A percentile compares a stretch with the other conserved stretches of the same genome.
These are phyloP conservation scores for Debaryomyces fabryi DNA, from an alignment of 1,139 yeast species.

Conservation along the genomic window DNA sequence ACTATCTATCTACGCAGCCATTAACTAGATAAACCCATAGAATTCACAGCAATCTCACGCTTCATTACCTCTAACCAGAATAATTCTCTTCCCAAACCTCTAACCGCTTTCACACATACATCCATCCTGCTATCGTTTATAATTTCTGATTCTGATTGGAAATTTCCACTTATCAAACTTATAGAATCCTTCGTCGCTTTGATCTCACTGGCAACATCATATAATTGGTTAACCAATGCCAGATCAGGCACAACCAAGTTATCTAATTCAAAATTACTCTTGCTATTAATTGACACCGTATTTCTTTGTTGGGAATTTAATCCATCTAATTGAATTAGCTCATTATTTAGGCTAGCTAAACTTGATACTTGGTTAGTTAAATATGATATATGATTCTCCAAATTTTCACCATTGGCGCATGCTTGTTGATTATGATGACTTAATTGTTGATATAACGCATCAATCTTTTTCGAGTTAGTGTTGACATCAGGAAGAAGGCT, in stretches of 20 bases:
- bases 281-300: conserved; percentile 21
- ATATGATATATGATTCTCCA: conserved; percentile 37
- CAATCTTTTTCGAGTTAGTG: conserved; percentile 25
- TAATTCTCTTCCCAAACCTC: conserved; percentile 76
- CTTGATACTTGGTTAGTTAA: conserved; percentile 33
- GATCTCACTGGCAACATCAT: conserved; percentile 66
- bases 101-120: conserved; percentile 55
- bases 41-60: conserved; percentile 32
- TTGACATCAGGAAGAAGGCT: conserved; percentile 20
- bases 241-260: conserved; percentile 46
- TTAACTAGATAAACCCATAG: conserved; percentile 22
- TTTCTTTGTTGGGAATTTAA: conserved; percentile 25
- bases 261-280: conserved; percentile 26
- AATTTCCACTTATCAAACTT: conserved; percentile 58
- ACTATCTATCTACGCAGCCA: not conserved
- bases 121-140: conserved; percentile 46
- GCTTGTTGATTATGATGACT: conserved; percentile 44
- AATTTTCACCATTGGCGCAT: conserved; percentile 34
- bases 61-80: conserved; percentile 54
- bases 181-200: conserved; percentile 70
- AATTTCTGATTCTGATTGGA: conserved; percentile 34
- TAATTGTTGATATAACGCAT: conserved; percentile 37
- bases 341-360: conserved; percentile 29
- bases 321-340: conserved; percentile 27
- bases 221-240: conserved; percentile 51